Evolutionary conservation across 2,329 filamentous ascomycete genomes (phyloP), one percentile per base, ranked within the genome.

Genomic region (Sclerotinia sclerotiorum): DNA sequence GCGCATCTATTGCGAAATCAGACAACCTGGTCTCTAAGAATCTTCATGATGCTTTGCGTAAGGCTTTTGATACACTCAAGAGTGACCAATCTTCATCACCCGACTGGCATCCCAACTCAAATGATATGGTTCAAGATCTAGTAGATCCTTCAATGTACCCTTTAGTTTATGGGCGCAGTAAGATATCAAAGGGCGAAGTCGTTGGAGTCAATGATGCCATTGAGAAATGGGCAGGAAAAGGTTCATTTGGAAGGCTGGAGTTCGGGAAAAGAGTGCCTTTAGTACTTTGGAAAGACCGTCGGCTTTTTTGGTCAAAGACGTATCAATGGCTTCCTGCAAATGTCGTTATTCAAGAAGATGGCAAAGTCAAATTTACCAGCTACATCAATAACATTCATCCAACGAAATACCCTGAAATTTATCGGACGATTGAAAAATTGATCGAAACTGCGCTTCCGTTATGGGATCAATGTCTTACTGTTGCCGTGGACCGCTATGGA

Each of bases 121-220:
- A 86, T 44, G 76, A 79, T 0, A 83, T 82, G 69, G 87, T 91
- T 1, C 82, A 88, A 0, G 84, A 91, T 73, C 78, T 90, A 1
- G 82, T 90, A 6, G 84, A 90, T 71, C 87, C 88, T 0, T 90
- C 87, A 0, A 79, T 90, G 8, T 90, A 83, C 71, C 87, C 88
- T 0, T 76, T 90, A 0, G 75, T 86, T 1, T 87, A 86, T 71
- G 85, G 84, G 0, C 76, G 77, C 19, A 82, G 81, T 2, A 79
- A 79, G 3, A 79, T 81, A 4, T 72, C 87, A 0, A 52, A 72
- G 13, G 72, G 78, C 6, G 67, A 69, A 56, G 48, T 72, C 10
- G 64, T 77, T 32, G 69, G 70, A 11, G 17, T 76, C 5, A 54
- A 71, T 3, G 72, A 76, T 65, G 71, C 74, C 48, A 32, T 79